A percentile compares a stretch with the other conserved stretches of the same genome.
phyloP scores from a whole-genome alignment of 345 rosid genomes.

The Heritiera fomes region DNA sequence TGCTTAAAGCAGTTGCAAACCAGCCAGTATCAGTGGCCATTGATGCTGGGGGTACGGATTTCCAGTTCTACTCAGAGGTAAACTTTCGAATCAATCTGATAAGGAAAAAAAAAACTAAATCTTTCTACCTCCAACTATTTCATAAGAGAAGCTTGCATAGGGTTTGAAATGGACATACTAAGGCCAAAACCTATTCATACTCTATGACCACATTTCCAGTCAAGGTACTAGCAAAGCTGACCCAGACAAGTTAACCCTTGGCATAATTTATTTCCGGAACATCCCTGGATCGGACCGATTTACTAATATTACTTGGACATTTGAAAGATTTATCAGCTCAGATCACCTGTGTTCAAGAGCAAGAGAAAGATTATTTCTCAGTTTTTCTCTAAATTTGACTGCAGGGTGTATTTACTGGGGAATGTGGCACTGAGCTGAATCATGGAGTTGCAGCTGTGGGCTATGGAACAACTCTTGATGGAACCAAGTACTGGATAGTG shows the following conservation, averaged over 20 bases:
- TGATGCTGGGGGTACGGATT: constrained; percentile 70
- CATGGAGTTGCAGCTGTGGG: constrained; percentile 74
- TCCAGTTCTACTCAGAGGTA: constrained; percentile 86
- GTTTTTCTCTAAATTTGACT: neutral
- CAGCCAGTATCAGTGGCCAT: constrained; percentile 77
- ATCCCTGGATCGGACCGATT: too few relatives aligned
- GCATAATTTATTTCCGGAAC: too few relatives aligned
- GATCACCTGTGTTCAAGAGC: neutral
- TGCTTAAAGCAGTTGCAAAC: constrained; percentile 61
- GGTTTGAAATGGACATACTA: too few relatives aligned
- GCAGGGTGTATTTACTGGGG: constrained; percentile 70
- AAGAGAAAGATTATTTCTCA: neutral
- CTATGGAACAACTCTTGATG: constrained; percentile 63
- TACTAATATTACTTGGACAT: too few relatives aligned
- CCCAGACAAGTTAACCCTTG: too few relatives aligned
- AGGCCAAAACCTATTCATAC: too few relatives aligned
- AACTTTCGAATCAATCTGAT: neutral
- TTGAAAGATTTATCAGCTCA: too few relatives aligned
- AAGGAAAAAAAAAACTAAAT: neutral
- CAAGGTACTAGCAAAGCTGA: too few relatives aligned
- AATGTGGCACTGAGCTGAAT: constrained; percentile 62
- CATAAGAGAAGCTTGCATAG: neutral
- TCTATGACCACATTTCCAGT: too few relatives aligned
- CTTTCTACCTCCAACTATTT: neutral
- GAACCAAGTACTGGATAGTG: constrained; percentile 78